Evolutionary conservation across 208 protist species (phyloP).

Genomic region (Phytomonas sp.): DNA sequence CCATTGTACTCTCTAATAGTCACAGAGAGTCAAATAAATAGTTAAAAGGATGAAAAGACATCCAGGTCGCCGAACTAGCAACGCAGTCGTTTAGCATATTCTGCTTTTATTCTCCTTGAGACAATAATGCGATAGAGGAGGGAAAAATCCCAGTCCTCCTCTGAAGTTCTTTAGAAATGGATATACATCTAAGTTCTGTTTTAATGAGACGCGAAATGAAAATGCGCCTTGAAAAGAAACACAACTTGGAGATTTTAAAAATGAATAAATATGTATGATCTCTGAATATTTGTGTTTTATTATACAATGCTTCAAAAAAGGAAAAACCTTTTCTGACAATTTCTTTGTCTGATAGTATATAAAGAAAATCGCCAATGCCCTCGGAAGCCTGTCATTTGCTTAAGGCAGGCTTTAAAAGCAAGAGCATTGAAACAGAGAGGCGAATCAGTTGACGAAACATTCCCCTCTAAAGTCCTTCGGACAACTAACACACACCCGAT

Average conservation of each 20-base stretch:
- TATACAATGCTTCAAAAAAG: slow-evolving; percentile 7
- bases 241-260: neutral
- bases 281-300: slow-evolving; percentile 1
- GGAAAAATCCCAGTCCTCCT: neutral
- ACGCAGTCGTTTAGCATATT: neutral
- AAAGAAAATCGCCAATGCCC: neutral
- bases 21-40: neutral
- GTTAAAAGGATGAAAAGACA: neutral
- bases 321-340: slow-evolving; percentile 1
- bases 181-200: neutral
- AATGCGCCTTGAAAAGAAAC: neutral
- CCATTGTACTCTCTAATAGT: neutral
- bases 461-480: neutral
- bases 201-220: neutral
- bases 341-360: neutral
- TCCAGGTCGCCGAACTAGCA: neutral
- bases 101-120: neutral
- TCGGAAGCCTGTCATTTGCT: neutral
- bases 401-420: slow-evolving; percentile 1
- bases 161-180: neutral
- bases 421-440: neutral
- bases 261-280: neutral
- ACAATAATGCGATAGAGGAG: neutral
- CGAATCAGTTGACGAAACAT: neutral
- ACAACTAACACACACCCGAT: neutral